Conservation (phyloP, 805 yeast species). For the Saccharomycopsis oosterbeekiorum region DNA sequence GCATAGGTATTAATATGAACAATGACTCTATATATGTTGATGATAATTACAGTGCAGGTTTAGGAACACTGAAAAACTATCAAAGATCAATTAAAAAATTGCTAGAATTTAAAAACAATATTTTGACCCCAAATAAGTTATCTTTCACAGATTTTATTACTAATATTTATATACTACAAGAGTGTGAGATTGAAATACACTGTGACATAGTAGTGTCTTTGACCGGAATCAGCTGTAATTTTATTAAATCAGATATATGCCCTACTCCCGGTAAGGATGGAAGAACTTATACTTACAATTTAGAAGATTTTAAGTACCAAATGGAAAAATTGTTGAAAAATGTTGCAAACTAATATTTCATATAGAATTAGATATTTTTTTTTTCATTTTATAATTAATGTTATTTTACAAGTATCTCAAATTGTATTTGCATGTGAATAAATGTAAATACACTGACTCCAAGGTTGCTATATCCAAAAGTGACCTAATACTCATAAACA, state of each 20-base stretch:
- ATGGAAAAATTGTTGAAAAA: constrained; percentile 15
- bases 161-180: constrained; percentile 47
- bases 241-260: constrained; percentile 28
- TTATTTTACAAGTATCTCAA: too few species aligned
- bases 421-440: too few species aligned
- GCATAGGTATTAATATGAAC: constrained; percentile 25
- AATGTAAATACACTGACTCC: too few species aligned
- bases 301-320: constrained; percentile 30
- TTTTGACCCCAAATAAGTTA: constrained; percentile 5
- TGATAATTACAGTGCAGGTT: not conserved
- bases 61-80: not conserved
- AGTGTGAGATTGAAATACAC: constrained; percentile 44
- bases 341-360: not conserved
- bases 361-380: not conserved
- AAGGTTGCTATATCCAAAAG: too few species aligned
- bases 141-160: constrained; percentile 45
- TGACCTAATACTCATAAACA: too few species aligned
- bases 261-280: not conserved
- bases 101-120: not conserved
- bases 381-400: not conserved
- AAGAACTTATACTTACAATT: constrained; percentile 26
- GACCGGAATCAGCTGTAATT: constrained; percentile 40
- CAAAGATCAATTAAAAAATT: constrained; percentile 2
- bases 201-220: constrained; percentile 26
- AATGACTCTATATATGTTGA: not conserved